Evolutionary conservation across 2,329 filamentous ascomycete genomes (phyloP).

Genomic region (Neoscytalidium dimidiatum): DNA sequence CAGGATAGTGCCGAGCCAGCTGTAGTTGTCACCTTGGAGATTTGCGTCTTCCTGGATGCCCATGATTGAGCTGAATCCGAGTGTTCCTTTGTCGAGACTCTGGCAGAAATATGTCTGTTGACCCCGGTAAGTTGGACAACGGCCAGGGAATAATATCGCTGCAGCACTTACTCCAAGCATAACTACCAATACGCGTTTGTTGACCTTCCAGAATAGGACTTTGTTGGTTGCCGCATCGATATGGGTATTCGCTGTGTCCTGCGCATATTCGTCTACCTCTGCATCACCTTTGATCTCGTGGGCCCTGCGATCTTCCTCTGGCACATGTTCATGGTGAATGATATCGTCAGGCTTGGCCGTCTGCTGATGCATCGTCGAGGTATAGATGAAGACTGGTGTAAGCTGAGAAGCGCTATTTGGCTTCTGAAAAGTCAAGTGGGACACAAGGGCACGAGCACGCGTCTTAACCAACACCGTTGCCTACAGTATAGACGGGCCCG

Average conservation of each 20-base stretch:
- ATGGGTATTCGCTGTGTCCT: neutral
- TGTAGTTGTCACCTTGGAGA: conserved; percentile 58
- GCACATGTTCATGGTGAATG: neutral
- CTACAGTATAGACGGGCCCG: too few relatives aligned
- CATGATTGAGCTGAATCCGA: conserved; percentile 64
- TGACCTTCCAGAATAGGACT: conserved; percentile 24
- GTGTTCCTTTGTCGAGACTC: conserved; percentile 62
- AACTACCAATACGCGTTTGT: conserved; percentile 23
- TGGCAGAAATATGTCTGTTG: conserved; percentile 58
- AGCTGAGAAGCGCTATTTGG: too few relatives aligned
- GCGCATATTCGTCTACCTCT: conserved; percentile 2
- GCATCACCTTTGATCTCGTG: neutral
- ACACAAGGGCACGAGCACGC: too few relatives aligned
- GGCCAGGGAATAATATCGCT: too few relatives aligned
- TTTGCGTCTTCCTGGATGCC: conserved; percentile 61
- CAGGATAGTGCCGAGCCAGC: conserved; percentile 54
- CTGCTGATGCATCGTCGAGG: neutral
- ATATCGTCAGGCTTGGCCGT: neutral
- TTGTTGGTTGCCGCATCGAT: conserved; percentile 25
- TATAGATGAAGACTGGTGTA: neutral
- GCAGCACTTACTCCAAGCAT: conserved; percentile 18
- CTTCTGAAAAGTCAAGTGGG: too few relatives aligned
- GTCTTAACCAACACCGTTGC: too few relatives aligned
- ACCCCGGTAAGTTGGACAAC: neutral
- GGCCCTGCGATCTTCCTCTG: neutral